These are phyloP conservation scores for Salvia rosmarinus DNA, from an alignment of 257 asterid genomes.

Conservation along the genomic window DNA sequence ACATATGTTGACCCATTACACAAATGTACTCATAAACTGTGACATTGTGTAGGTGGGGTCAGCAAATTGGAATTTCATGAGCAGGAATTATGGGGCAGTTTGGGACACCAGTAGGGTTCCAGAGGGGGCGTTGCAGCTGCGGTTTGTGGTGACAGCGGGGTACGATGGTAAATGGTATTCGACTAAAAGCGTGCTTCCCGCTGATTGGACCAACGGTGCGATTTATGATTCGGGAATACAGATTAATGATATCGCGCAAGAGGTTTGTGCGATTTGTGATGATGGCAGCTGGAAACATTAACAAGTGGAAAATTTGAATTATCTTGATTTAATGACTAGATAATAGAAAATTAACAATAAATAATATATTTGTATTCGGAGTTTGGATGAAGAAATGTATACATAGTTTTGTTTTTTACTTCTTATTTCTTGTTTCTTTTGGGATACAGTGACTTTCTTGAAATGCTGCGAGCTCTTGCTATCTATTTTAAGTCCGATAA, in stretches of 20 bases:
- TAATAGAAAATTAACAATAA: not conserved
- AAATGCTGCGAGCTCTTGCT: too few species aligned
- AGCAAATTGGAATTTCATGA: slow-evolving; percentile 63
- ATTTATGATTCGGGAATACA: slow-evolving; percentile 70
- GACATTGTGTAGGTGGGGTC: slow-evolving; percentile 51
- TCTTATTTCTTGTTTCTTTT: not conserved
- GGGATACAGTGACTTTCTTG: not conserved
- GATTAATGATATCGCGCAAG: slow-evolving; percentile 75
- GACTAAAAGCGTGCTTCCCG: slow-evolving; percentile 70
- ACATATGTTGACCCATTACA: not conserved
- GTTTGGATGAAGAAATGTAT: not conserved
- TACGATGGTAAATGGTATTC: slow-evolving; percentile 73
- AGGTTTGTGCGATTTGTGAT: slow-evolving; percentile 68
- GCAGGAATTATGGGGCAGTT: slow-evolving; percentile 65
- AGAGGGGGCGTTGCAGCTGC: slow-evolving; percentile 63
- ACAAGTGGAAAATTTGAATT: not conserved
- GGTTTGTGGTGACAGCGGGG: slow-evolving; percentile 74
- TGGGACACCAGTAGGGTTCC: slow-evolving; percentile 88
- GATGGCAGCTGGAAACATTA: slow-evolving; percentile 46
- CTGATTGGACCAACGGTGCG: slow-evolving; percentile 57
- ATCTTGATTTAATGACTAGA: not conserved
- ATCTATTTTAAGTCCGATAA: too few species aligned
- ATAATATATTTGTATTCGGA: not conserved
- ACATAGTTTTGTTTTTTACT: not conserved
- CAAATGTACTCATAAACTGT: not conserved